Evolutionary conservation across 1,139 yeast genomes (phyloP).

Genomic region (Kazachstania sp.): DNA sequence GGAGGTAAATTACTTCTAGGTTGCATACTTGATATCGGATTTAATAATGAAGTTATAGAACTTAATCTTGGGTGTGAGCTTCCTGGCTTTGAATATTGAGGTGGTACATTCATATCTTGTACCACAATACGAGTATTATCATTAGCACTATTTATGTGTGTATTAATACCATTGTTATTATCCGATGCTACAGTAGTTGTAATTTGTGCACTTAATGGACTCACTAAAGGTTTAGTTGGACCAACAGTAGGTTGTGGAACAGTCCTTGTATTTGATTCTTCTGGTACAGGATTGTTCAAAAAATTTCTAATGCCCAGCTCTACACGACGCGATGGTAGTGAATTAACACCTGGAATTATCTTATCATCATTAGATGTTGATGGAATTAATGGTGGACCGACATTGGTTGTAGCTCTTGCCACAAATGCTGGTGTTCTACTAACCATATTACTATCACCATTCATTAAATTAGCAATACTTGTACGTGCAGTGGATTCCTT

Average conservation of each 20-base stretch:
- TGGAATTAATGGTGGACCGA: not conserved
- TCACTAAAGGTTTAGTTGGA: not conserved
- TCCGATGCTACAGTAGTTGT: not conserved
- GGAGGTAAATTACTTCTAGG: not conserved
- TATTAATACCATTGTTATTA: not conserved
- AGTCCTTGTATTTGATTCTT: not conserved
- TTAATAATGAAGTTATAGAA: conserved; percentile 19
- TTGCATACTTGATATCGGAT: conserved; percentile 11
- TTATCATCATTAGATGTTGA: not conserved
- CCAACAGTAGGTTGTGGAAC: not conserved
- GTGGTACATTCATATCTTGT: not conserved
- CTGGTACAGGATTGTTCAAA: conserved; percentile 2
- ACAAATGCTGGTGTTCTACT: not conserved
- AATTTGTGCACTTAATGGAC: not conserved
- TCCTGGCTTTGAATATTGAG: not conserved
- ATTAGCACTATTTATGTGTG: not conserved
- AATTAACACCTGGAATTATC: too few relatives aligned
- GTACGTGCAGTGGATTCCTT: conserved; percentile 3
- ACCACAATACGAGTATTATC: not conserved
- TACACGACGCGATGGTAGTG: not conserved
- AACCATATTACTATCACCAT: not conserved
- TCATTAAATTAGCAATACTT: conserved; percentile 2
- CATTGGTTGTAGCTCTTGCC: not conserved
- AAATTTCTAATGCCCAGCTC: conserved; percentile 1
- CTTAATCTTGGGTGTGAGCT: conserved; percentile 12